phyloP scores from a whole-genome alignment of 768 basidiomycete species.

The Hydnomerulius pinastri region DNA sequence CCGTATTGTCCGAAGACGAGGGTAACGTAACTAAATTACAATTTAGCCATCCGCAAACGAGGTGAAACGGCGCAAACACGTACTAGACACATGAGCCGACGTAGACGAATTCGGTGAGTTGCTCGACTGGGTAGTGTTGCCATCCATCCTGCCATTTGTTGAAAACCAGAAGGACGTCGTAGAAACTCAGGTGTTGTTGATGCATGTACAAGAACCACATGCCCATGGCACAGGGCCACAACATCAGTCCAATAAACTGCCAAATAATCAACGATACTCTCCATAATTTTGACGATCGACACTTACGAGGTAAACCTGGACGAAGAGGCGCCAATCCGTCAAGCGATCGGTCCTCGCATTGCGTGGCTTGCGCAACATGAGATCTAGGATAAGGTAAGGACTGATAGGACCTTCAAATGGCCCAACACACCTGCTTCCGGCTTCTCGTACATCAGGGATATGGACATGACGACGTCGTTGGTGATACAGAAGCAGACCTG shows the following conservation, averaged over 20 bases:
- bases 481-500: conserved; percentile 57
- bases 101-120: conserved; percentile 37
- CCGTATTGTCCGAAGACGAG: conserved; percentile 33
- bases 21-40: conserved; percentile 39
- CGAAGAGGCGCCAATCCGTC: conserved; percentile 49
- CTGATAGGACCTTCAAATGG: not conserved
- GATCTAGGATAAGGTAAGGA: conserved; percentile 27
- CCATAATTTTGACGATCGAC: not conserved
- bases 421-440: conserved; percentile 45
- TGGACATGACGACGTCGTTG: conserved; percentile 52
- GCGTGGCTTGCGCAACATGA: conserved; percentile 50
- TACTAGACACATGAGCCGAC: conserved; percentile 47
- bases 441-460: conserved; percentile 53
- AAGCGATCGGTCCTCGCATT: conserved; percentile 49
- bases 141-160: conserved; percentile 42
- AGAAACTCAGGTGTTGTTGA: conserved; percentile 34
- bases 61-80: conserved; percentile 10
- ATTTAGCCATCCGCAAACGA: not conserved
- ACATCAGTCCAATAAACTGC: conserved; percentile 44
- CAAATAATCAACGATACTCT: conserved; percentile 2
- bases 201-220: conserved; percentile 44
- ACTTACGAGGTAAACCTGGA: conserved; percentile 49
- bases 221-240: conserved; percentile 45
- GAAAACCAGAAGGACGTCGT: conserved; percentile 39
- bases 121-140: conserved; percentile 29